Base-by-base conservation (phyloP, 73 alveolate species). In the Paramecium caudatum region DNA sequence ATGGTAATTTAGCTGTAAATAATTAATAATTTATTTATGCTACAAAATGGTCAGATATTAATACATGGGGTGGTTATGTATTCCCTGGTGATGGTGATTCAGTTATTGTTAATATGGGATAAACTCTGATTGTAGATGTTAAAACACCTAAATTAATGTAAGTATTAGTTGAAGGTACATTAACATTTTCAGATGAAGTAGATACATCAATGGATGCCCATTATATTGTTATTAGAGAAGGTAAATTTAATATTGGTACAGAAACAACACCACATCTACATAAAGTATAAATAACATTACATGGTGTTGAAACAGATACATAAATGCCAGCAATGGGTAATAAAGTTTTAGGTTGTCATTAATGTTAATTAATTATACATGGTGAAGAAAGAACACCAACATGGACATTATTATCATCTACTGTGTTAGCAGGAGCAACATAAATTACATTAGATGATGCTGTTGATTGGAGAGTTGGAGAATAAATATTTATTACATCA, bases 381-480 rank as follows among this genome's bases (percentile, higher is more conserved):
- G 99, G 99, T 30, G 81, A 62, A 9, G 74, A 61, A 15, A 92
- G 96, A 86, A 50, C 27, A 3, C 91, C 94, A 0, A 23, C 97
- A 0, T 96, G 99, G 99, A 95, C 98, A 50, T 90, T 39, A 30
- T 95, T 96, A 13, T 94, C 86, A 2, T 15, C 83, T 0, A 96
- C 98, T 17, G 96, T 86, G 5, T 45, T 30, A 3, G 65, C 90
- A 39, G 97, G 95, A 19, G 94, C 33, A 69, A 83, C 90, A 5
- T 21, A 62, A 27, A 46, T 95, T 13, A 93, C 81, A 23, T 90
- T 95, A 3, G 96, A 74, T 74, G 88, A 45, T 45, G 34, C 88
- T 19, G 63, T 92, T n/a, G 95, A 95, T 90, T 96, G 99, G 99
- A 34, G 15, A 17, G 95, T 46, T 1, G 98, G 98, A 27, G 99